phyloP scores from a whole-genome alignment of 495 filamentous ascomycete species.

The Cercophora sp. region DNA sequence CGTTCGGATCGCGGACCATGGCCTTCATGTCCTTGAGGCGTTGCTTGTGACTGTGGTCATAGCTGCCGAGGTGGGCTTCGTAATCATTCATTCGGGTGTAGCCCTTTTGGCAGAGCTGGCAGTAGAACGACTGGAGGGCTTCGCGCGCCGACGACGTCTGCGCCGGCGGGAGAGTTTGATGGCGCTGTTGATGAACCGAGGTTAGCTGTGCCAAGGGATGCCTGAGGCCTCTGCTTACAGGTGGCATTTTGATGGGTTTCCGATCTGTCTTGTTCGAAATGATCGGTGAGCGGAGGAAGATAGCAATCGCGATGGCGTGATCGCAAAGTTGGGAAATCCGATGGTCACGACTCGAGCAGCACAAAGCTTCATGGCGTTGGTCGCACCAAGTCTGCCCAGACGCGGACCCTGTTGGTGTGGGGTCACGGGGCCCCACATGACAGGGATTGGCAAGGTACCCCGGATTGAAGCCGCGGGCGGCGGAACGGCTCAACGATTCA shows the following conservation, averaged over 20 bases:
- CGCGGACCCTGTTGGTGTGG: neutral
- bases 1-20: conserved; percentile 56
- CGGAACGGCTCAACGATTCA: conserved; percentile 6
- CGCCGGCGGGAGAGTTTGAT: conserved; percentile 50
- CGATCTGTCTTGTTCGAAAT: neutral
- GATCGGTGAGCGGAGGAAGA: too few relatives aligned
- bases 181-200: conserved; percentile 26
- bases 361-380: neutral
- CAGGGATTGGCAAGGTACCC: neutral
- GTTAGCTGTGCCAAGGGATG: too few relatives aligned
- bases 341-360: neutral
- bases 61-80: conserved; percentile 64
- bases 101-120: conserved; percentile 65
- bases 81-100: conserved; percentile 69
- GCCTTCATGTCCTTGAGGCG: conserved; percentile 64
- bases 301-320: too few relatives aligned
- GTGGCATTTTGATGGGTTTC: conserved; percentile 38
- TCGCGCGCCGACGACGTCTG: conserved; percentile 83
- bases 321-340: too few relatives aligned
- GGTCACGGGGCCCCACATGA: neutral
- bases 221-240: too few relatives aligned
- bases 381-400: neutral
- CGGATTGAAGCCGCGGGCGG: neutral
- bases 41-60: conserved; percentile 68
- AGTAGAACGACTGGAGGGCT: conserved; percentile 87